phyloP scores from a whole-genome alignment of 106 monocot species.

The Agapanthus africanus region DNA sequence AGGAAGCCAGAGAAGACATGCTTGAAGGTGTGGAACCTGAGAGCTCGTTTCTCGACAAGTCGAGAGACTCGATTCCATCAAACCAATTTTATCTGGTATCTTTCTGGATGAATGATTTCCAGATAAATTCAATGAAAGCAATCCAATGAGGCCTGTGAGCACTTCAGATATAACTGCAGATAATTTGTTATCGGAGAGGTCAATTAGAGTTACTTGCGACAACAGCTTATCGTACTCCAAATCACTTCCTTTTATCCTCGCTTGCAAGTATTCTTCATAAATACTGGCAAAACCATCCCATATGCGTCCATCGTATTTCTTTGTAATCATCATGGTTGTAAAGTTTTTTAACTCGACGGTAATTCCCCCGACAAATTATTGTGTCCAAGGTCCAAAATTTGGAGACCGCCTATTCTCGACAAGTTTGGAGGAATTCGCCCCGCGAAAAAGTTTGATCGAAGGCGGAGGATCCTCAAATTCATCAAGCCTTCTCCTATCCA shows the following conservation, averaged over 20 bases:
- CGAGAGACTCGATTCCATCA: constrained; percentile 3
- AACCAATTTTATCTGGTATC: not conserved
- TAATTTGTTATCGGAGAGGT: not conserved
- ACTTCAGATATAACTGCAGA: not conserved
- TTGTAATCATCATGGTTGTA: not conserved
- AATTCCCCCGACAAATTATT: constrained; percentile 1
- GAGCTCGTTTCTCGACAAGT: constrained; percentile 21
- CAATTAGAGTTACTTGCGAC: not conserved
- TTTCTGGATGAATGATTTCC: not conserved
- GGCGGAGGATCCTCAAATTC: not conserved
- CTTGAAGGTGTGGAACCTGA: constrained; percentile 22
- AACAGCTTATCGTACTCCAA: not conserved
- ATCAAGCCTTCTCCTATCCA: not conserved
- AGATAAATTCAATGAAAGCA: not conserved
- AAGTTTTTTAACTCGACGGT: constrained; percentile 3
- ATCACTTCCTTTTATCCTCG: not conserved
- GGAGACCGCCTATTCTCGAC: no score
- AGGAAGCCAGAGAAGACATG: not conserved
- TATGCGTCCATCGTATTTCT: not conserved
- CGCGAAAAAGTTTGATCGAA: not conserved
- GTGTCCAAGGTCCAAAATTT: no score
- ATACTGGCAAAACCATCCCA: no score
- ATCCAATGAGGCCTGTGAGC: not conserved
- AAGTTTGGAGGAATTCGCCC: constrained; percentile 7
- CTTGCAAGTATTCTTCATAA: not conserved